Base-by-base conservation (phyloP, 2,329 filamentous ascomycete genomes). In the Scytalidium lignicola region DNA sequence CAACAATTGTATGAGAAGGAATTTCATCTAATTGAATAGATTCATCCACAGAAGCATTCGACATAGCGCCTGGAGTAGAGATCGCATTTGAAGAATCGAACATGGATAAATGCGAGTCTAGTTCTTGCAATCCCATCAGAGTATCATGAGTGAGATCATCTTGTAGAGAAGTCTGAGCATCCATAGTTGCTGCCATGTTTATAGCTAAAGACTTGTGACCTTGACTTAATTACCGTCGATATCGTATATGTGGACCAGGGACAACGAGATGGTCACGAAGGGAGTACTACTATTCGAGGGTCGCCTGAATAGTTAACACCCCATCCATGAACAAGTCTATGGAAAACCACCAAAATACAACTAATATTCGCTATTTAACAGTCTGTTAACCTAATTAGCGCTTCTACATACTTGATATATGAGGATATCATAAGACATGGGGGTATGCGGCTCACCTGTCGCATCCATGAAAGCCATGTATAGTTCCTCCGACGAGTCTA, bases 101-200 rank as follows among this genome's bases (percentile, higher is more conserved):
- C 54, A 65, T 62, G 47, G 63, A 60, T 29, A 67, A 57, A 52
- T 67, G 65, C 49, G 65, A 67, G 55, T 67, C 64, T 48, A 66
- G 52, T 56, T 67, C 64, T 58, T 65, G 60, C 43, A 63, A 54
- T 26, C 65, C 63, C 62, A 64, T 66, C 54, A 65, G 55, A 22
- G 53, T 42, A 56, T 59, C 54, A 56, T 64, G 60, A 61, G 61
- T 61, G 50, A 66, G 54, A 60, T 66, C 65, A 55, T 65, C 63
- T 51, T 62, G 56, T 47, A 65, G 61, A 56, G 62, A 56, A 51
- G 61, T 55, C 56, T 64, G 64, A 55, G 56, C 52, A 47, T 64
- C 65, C 57, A 65, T 62, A 51, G 58, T 59, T 41, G 59, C 51
- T 58, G 62, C 60, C 66, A 70, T 69, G 41, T 60, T 55, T 53